These are phyloP conservation scores for Pseudonitzschia delicatissima DNA, from an alignment of 108 stramenopile species.

Conservation along the genomic window DNA sequence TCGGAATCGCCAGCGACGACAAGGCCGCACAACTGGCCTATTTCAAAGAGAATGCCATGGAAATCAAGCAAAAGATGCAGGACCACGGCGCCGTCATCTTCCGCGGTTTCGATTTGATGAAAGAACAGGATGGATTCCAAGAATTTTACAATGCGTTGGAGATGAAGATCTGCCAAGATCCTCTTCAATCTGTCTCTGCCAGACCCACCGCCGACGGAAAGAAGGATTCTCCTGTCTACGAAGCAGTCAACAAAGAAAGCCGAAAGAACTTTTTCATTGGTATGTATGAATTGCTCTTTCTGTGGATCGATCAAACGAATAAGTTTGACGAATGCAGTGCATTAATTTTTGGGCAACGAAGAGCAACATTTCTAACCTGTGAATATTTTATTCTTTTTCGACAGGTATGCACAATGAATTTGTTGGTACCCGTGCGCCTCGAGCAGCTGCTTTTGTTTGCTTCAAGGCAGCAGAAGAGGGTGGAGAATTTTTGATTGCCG, in stretches of 20 bases:
- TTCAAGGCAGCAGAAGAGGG: conserved; percentile 89
- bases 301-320: no score
- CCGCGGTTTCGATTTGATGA: conserved; percentile 82
- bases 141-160: conserved; percentile 72
- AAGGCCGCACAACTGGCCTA: conserved; percentile 60
- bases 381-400: not conserved
- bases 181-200: conserved; percentile 79
- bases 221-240: conserved; percentile 80
- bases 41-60: conserved; percentile 59
- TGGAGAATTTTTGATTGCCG: conserved; percentile 88
- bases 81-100: conserved; percentile 77
- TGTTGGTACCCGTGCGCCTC: conserved; percentile 85
- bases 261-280: conserved; percentile 91
- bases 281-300: conserved; percentile 16
- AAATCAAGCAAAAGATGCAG: conserved; percentile 69
- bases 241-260: conserved; percentile 90
- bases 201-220: conserved; percentile 84
- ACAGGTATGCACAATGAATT: conserved; percentile 92
- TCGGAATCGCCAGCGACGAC: conserved; percentile 51
- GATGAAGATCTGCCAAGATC: conserved; percentile 86
- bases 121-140: conserved; percentile 78
- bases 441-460: conserved; percentile 88
- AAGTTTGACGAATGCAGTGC: not conserved
- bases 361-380: no score
- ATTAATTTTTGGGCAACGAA: no score